Base-by-base conservation (phyloP, 441 rosid genomes). In the Pelargonium australe region DNA sequence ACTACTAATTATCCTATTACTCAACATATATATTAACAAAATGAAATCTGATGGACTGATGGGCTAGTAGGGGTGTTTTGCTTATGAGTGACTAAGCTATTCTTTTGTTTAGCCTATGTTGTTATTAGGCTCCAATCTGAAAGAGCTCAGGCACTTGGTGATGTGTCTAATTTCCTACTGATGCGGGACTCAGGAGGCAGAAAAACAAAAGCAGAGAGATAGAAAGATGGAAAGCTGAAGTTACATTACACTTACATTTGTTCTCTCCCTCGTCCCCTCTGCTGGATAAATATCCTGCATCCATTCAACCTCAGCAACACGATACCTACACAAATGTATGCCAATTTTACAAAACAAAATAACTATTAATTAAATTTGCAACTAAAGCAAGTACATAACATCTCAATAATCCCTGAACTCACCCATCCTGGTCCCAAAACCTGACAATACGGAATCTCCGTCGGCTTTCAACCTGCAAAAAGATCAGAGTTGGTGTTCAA, bases 351-450 rank as follows among this genome's bases (percentile, higher is more conserved):
- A 49, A 72, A 68, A 68, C 44, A 11, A 66, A 34, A 44, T 71
- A 66, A 72, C 25, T 11, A 19, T 25, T 20, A 25, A 10, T 14
- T 44, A 64, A 1, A 66, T 61, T 4, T 11, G 65, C 65, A 34
- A 4, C 40, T 25, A 28, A 12, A 63, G n/a, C 43, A 10, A n/a
- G 41, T n/a, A 25, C 41, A 11, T 25, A 63, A 8, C 2, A 68
- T 41, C 23, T 23, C 49, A 72, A 71, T 67, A 31, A 67, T 37
- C 65, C 72, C 40, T 73, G 75, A 68, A 73, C 98, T 83, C 78
- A 92, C 99, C 98, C 99, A 81, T 95, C 98, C 85, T 92, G 98
- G 79, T 92, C 89, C 93, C 96, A 85, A 65, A 89, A 86, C 74
- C 75, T 83, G 76, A 85, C 76, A 49, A 92, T 83, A 51, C 76